Evolutionary conservation across 441 rosid genomes (phyloP).

Genomic region (Populus tomentosa): DNA sequence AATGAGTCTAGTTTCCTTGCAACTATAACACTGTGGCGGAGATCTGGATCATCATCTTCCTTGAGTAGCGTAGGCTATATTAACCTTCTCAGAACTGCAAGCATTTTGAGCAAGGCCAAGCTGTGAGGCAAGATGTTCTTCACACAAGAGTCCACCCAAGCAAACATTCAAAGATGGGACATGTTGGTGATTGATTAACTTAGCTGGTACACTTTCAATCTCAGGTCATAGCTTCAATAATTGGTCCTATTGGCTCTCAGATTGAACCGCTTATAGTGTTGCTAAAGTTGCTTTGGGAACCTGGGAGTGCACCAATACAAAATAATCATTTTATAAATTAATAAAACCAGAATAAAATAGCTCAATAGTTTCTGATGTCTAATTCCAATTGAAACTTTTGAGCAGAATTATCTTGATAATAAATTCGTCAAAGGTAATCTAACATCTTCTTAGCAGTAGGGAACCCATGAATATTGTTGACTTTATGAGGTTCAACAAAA

Average conservation of each 20-base stretch:
- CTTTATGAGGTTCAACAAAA: conserved; percentile 1
- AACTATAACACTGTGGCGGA: not conserved
- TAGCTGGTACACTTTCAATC: not conserved
- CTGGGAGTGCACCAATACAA: not conserved
- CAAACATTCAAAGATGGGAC: not conserved
- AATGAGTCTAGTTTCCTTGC: not conserved
- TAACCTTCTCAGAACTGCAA: not conserved
- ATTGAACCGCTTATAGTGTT: too few species aligned
- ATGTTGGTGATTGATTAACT: not conserved
- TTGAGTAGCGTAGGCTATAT: not conserved
- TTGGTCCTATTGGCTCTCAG: too few species aligned
- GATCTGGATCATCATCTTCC: too few species aligned
- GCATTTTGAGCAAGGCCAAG: not conserved
- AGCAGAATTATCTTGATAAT: conserved; percentile 2
- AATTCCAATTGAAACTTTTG: not conserved
- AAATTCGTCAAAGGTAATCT: not conserved
- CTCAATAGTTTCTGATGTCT: not conserved
- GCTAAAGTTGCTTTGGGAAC: too few species aligned
- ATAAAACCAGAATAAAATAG: not conserved
- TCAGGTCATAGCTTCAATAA: not conserved
- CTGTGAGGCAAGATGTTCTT: not conserved
- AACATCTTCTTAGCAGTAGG: not conserved
- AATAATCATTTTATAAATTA: not conserved
- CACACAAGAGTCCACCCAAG: not conserved
- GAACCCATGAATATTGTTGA: not conserved